Percentiles rank a stretch among this genome's conserved stretches.
phyloP scores from a whole-genome alignment of 495 filamentous ascomycete genomes.

The Patellaria atrata region DNA sequence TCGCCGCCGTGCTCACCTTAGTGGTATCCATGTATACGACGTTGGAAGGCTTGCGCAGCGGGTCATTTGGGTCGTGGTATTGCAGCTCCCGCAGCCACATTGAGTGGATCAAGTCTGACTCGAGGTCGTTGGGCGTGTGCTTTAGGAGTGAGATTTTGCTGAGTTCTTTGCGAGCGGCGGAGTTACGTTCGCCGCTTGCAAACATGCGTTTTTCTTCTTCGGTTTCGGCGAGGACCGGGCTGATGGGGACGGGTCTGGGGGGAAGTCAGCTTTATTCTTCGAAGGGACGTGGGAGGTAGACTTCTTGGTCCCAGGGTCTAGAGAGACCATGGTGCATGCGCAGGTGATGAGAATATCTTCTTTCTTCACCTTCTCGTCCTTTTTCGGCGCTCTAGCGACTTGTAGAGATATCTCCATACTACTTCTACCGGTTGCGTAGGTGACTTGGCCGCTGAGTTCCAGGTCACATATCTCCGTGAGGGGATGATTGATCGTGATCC shows the following conservation, averaged over 20 bases:
- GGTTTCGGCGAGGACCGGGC: slow-evolving; percentile 49
- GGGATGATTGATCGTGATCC: slow-evolving; percentile 61
- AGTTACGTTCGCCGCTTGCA: slow-evolving; percentile 56
- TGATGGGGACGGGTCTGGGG: slow-evolving; percentile 37
- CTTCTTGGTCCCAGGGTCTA: slow-evolving; percentile 61
- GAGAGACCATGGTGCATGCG: slow-evolving; percentile 73
- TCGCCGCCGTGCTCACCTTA: slow-evolving; percentile 51
- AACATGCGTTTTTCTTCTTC: slow-evolving; percentile 58
- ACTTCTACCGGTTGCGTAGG: slow-evolving; percentile 63
- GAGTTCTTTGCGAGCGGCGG: slow-evolving; percentile 54
- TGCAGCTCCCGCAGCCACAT: slow-evolving; percentile 64
- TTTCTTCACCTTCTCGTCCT: slow-evolving; percentile 42
- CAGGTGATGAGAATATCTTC: slow-evolving; percentile 66
- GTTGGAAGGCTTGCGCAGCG: slow-evolving; percentile 43
- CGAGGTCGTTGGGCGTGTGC: slow-evolving; percentile 60
- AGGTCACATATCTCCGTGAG: slow-evolving; percentile 69
- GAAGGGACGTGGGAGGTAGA: slow-evolving; percentile 8
- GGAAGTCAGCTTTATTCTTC: slow-evolving; percentile 1
- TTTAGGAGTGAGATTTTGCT: slow-evolving; percentile 50
- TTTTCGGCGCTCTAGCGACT: slow-evolving; percentile 46
- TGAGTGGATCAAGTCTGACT: slow-evolving; percentile 63
- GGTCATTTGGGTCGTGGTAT: slow-evolving; percentile 48
- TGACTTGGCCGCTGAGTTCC: slow-evolving; percentile 64
- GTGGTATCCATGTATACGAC: slow-evolving; percentile 55
- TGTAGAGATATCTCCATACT: slow-evolving; percentile 72